phyloP scores from a whole-genome alignment of 495 filamentous ascomycete genomes.

The Aspergillus wentii region DNA sequence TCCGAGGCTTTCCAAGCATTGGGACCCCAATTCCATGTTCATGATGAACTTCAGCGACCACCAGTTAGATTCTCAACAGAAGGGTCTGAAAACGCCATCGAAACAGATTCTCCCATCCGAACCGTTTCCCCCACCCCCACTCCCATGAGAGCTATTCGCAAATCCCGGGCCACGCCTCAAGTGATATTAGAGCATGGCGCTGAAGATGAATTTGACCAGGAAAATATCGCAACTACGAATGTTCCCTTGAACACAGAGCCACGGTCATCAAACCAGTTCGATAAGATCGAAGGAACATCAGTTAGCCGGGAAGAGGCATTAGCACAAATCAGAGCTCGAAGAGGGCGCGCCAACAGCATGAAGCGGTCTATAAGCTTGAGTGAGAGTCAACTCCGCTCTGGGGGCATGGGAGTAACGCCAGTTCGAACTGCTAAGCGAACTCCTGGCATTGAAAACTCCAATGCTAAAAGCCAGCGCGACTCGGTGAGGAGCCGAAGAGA shows the following conservation, averaged over 20 bases:
- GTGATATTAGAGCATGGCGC: neutral
- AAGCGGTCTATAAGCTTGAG: slow-evolving; percentile 37
- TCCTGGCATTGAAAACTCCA: slow-evolving; percentile 27
- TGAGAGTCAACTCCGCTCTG: slow-evolving; percentile 27
- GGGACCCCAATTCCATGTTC: slow-evolving; percentile 1
- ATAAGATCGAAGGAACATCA: slow-evolving; percentile 31
- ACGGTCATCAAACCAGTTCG: slow-evolving; percentile 17
- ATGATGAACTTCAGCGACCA: neutral
- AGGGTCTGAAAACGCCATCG: too few relatives aligned
- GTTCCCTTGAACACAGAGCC: slow-evolving; percentile 28
- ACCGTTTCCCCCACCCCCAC: neutral
- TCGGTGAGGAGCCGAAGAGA: slow-evolving; percentile 31
- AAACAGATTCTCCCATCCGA: neutral
- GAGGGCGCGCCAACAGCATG: slow-evolving; percentile 42
- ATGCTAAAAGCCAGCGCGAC: slow-evolving; percentile 24
- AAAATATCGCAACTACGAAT: slow-evolving; percentile 21
- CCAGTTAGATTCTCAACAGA: neutral
- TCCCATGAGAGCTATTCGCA: too few relatives aligned
- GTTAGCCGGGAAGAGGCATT: slow-evolving; percentile 48
- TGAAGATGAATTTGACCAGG: slow-evolving; percentile 1
- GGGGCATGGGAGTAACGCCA: slow-evolving; percentile 20
- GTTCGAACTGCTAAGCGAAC: slow-evolving; percentile 28
- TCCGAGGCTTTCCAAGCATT: slow-evolving; percentile 6
- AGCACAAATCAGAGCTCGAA: slow-evolving; percentile 45
- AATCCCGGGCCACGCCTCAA: neutral